Evolutionary conservation across 164 flowering plant species (phyloP), one percentile per base, ranked within the genome.

Genomic region (Nymphaea thermarum): DNA sequence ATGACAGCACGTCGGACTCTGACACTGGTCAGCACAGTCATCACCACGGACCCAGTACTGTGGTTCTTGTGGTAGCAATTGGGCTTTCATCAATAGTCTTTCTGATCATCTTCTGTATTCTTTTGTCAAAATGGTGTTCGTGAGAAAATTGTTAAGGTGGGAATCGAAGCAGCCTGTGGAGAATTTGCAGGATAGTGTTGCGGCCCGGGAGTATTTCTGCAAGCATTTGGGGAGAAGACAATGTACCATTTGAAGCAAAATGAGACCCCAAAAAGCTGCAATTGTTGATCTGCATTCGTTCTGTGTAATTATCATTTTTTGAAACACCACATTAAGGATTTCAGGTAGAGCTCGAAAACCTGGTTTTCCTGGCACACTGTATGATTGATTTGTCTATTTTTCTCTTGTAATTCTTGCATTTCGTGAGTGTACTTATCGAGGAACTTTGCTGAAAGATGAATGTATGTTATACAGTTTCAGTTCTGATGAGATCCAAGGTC

Each of bases 1-100:
- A 61, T 15, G 63, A 61, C 63, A 45, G 53, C 53, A 61, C 63
- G 0, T 61, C 63, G 63, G 63, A 61, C 8, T 16, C 17, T 61
- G 63, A 61, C 15, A 16, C 2, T 4, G 63, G 53, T 45, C 53
- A 45, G 53, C 53, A 10, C 0, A 45, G 53, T 45, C 53, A 45
- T 65, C 82, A 75, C 7, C 87, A 82, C 67, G 98, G 97, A 7
- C 96, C 97, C 14, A 91, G 72, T 74, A 94, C 88, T 85, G 75
- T 89, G 68, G 96, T 94, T 73, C 91, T 94, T 79, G 98, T 93
- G 25, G 85, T 90, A 55, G 95, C 96, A 42, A 89, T 94, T 86
- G 97, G 79, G 67, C 84, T 94, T 67, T 84, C 97, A 5, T 85
- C 93, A 4, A 81, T 94, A 42, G 85, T 89, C 4, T 94, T 94